Evolutionary conservation across 2,329 filamentous ascomycete genomes (phyloP), one percentile per base, ranked within the genome.

Genomic region (Arthrobotrys conoides): DNA sequence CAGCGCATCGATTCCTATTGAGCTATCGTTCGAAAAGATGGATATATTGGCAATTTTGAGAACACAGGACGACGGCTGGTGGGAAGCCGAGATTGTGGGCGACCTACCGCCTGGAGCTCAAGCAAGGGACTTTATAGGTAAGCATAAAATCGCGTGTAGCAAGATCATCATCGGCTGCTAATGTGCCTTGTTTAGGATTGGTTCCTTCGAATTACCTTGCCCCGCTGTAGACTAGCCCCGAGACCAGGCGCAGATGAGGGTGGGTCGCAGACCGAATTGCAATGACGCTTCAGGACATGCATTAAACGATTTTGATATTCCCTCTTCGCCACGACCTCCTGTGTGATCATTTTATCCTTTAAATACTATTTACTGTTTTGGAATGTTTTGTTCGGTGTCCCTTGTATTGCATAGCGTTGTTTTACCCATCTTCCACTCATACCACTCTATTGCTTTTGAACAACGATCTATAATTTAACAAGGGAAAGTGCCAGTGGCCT

Each of bases 61-160:
- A 77, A 90, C 97, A 82, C 96, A 99, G 85, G 96, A 99, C 84
- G 96, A 99, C 83, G 96, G 96, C 20, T 99, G 96, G 96, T 99
- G 96, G 96, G 96, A 99, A 86, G 96, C 96, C 12, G 95, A 97
- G 84, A 90, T 97, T 48, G 92, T 94, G 55, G 91, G 91, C 24
- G 73, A 81, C 53, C 38, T 78, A 24, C 75, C 75, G 10, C 75
- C 75, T 68, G 55, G 68, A 16, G 75, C 75, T 49, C 61, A 78
- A 41, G 53, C 68, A 61, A 68, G 75, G 27, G 68, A 78, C 33
- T 72, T 68, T 69, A 78, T 78, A 78, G 75, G 75, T 78, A 65
- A 68, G 53, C 1, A 68, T 30, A 64, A 8, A 22, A 22, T 44
- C 10, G 38, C 18, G 5, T 20, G n/a, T 22, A 38, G 22, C 41